phyloP scores from a whole-genome alignment of 345 rosid genomes.

The Populus simonii region DNA sequence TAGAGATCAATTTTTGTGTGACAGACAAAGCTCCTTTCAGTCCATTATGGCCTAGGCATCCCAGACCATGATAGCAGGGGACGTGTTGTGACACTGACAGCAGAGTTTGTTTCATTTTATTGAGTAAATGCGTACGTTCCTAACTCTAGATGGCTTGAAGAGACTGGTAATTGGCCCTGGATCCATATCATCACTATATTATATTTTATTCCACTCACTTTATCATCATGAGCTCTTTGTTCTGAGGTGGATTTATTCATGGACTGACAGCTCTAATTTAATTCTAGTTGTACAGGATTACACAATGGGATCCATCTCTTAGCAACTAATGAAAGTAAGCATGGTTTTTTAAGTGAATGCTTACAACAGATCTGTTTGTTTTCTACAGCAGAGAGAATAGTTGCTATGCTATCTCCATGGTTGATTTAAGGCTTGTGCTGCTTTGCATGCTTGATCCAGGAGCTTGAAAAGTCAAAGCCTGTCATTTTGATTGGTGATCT shows the following conservation, averaged over 20 bases:
- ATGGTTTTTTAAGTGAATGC: background rate
- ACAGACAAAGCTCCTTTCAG: conserved; percentile 89
- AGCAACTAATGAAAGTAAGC: conserved; percentile 79
- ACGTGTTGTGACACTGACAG: conserved; percentile 59
- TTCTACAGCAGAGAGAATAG: background rate
- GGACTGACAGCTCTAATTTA: conserved; percentile 14
- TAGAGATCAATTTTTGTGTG: conserved; percentile 18
- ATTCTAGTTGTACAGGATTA: conserved; percentile 65
- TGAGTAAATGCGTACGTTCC: conserved; percentile 74
- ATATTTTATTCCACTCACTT: conserved; percentile 6
- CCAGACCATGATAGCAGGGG: conserved; percentile 87
- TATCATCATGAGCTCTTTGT: background rate
- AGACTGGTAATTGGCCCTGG: conserved; percentile 61
- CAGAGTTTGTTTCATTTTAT: conserved; percentile 81
- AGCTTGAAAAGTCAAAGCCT: conserved; percentile 89
- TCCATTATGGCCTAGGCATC: conserved; percentile 70
- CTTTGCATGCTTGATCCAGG: conserved; percentile 42
- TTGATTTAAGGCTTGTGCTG: background rate
- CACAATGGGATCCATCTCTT: conserved; percentile 79
- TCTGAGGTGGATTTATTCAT: background rate
- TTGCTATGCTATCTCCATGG: background rate
- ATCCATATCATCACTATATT: background rate
- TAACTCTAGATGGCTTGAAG: conserved; percentile 86
- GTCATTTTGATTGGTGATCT: conserved; percentile 94
- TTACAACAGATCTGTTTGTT: background rate